Evolutionary conservation across 2,329 filamentous ascomycete species (phyloP), one percentile per base, ranked within the genome.

Genomic region (Dactylonectria estremocensis): DNA sequence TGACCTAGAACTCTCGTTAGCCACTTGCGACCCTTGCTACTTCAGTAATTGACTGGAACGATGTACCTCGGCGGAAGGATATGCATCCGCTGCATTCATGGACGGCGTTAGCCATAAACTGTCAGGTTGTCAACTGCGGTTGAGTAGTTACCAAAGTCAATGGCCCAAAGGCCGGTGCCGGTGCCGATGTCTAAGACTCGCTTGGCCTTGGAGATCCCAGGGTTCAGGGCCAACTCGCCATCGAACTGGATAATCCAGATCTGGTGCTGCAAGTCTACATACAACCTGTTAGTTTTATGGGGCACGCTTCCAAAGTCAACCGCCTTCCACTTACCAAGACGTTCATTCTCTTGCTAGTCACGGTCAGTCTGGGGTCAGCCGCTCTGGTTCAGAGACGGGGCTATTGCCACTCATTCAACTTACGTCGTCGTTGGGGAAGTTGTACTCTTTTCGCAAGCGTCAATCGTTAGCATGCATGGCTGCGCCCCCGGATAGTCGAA

Each of bases 181-280:
- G 75, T 77, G 2, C 75, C 75, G 2, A 70, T 63, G 18, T 77
- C 74, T 7, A 77, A 71, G 14, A 76, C 73, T n/a, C 73, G 68
- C 60, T 73, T 72, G 11, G 73, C 72, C 5, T 64, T 53, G 1
- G 67, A 50, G 4, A 31, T n/a, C 1, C 68, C 62, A 5, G 70
- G 69, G 37, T 40, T 69, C 5, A 70, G 54, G 20, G 68, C 68
- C 11, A 66, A 52, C 46, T 70, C 50, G 5, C 68, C 66, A 10
- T 67, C 61, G 40, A 68, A 70, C 35, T 68, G 61, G 37, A 70
- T 59, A 5, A 50, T 62, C 68, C 68, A 70, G 20, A 70, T 70
- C 8, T 70, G 66, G n/a, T 70, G 68, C 18, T 70, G 68, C 28
- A 70, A 54, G 22, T 68, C 68, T 68, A 13, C 18, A 24, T 68